phyloP scores from a whole-genome alignment of 352 stramenopile genomes.

The Blastocystis sp. region DNA sequence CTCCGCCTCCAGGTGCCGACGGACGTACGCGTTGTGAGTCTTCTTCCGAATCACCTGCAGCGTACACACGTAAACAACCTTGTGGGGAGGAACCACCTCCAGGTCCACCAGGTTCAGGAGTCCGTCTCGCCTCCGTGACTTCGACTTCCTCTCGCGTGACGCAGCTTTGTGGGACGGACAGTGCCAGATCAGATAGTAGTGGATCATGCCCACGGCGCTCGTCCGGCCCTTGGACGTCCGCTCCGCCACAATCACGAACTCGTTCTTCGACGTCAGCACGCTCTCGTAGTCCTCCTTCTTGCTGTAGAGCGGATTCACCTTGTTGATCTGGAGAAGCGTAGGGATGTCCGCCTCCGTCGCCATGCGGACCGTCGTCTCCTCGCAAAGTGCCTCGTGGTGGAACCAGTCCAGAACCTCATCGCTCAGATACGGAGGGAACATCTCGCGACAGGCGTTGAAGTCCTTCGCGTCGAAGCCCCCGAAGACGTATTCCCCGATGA shows the following conservation, averaged over 20 bases:
- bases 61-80: slow-evolving; percentile 27
- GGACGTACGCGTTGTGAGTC: not conserved
- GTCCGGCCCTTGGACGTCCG: not conserved
- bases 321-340: not conserved
- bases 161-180: not conserved
- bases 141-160: no score
- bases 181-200: slow-evolving; percentile 44
- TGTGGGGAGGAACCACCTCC: not conserved
- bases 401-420: slow-evolving; percentile 3
- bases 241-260: slow-evolving; percentile 24
- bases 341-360: not conserved
- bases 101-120: not conserved
- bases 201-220: not conserved
- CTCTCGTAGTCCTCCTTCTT: not conserved
- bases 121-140: not conserved
- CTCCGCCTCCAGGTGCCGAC: not conserved
- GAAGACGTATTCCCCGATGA: not conserved
- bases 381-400: not conserved
- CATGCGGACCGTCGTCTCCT: not conserved
- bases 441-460: not conserved
- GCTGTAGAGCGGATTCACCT: not conserved
- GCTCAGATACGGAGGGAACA: not conserved
- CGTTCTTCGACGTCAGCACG: not conserved
- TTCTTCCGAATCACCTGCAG: not conserved
- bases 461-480: not conserved